Evolutionary conservation across 2,329 filamentous ascomycete genomes (phyloP).

Genomic region (Diaporthe citriasiana): DNA sequence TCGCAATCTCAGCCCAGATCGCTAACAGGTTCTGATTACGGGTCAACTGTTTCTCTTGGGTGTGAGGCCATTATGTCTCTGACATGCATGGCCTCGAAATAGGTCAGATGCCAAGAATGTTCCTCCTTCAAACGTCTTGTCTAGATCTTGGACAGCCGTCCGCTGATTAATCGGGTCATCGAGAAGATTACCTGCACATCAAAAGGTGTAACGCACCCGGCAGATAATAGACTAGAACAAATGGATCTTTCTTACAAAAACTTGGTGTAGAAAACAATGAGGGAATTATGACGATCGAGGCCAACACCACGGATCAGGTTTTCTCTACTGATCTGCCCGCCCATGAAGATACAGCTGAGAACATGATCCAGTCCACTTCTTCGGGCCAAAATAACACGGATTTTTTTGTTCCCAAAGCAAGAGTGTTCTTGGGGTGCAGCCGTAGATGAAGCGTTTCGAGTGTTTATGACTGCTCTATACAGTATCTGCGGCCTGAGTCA

Average conservation of each 20-base stretch:
- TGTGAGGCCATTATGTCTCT: background rate
- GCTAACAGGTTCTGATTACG: no score
- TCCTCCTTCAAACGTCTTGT: background rate
- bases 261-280: background rate
- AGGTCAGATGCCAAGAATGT: background rate
- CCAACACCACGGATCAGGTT: no score
- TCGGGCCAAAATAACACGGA: no score
- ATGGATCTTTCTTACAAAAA: background rate
- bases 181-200: background rate
- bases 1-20: no score
- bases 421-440: background rate
- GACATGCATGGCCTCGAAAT: background rate
- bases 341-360: no score
- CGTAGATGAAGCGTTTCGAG: background rate
- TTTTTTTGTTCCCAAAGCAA: background rate
- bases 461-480: background rate
- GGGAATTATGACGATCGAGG: no score
- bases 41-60: no score
- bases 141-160: background rate
- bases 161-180: background rate
- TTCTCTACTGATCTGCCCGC: no score
- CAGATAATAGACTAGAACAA: background rate
- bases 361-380: no score
- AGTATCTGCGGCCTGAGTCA: conserved; percentile 22
- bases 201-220: background rate